Evolutionary conservation across 768 basidiomycete species (phyloP), one percentile per base, ranked within the genome.

Genomic region (Botryobasidium botryosum): DNA sequence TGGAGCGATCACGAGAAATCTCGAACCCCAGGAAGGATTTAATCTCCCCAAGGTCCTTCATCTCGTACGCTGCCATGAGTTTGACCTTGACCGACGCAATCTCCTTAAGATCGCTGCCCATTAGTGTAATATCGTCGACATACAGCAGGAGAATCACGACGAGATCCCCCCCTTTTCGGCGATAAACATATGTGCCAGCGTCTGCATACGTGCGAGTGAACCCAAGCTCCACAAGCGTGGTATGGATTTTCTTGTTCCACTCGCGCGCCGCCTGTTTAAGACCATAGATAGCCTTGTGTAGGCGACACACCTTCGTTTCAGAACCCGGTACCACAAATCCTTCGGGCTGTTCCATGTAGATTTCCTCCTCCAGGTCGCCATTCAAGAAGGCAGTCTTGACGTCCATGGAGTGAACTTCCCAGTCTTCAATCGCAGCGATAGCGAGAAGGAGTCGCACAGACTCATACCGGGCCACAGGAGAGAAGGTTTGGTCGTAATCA

Each of bases 301-400:
- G 54, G 5, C 31, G n/a, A 18, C 46, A 51, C 18, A 24, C 46
- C n/a, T 50, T 46, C n/a, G n/a, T n/a, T 21, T 43, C n/a, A n/a
- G n/a, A n/a, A n/a, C n/a, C n/a, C n/a, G n/a, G n/a, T n/a, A n/a
- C n/a, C n/a, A n/a, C n/a, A 7, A 4, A 7, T 17, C 51, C 54
- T 39, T 50, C 44, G 5, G 54, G 43, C 21, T 40, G 47, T 6
- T 15, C 20, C 51, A 58, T 48, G 49, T 56, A 58, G 13, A 58
- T 47, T 24, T 56, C 57, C 18, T 43, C 13, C 27, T 29, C 8
- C 20, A 70, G 59, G 20, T 61, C 53, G 18, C 57, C 55, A 52
- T 64, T 65, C 0, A 72, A 58, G 51, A 61, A 70, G 0, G 65
- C 65, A 0, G 55, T 56, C 25, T 64, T 65, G 15, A 72, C 59